phyloP scores from a whole-genome alignment of 805 yeast species.

The Metschnikowia sp. region DNA sequence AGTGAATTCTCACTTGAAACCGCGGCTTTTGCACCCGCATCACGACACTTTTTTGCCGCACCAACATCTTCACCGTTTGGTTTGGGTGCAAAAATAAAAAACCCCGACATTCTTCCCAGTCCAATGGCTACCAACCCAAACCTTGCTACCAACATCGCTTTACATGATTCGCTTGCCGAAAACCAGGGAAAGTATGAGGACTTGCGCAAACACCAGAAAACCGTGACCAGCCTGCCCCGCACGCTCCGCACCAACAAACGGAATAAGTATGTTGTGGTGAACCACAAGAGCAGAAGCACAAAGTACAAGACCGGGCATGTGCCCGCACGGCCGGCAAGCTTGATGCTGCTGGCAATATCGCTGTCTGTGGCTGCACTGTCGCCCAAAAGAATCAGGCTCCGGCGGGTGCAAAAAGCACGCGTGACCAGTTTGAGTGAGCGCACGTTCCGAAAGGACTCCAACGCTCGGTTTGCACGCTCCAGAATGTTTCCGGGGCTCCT shows the following conservation, averaged over 20 bases:
- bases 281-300: slow-evolving; percentile 1
- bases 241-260: slow-evolving; percentile 4
- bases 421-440: slow-evolving; percentile 6
- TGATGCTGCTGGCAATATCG: neutral
- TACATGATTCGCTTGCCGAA: slow-evolving; percentile 5
- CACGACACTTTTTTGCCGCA: too few species aligned
- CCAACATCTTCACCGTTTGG: neutral
- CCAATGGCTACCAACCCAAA: slow-evolving; percentile 11
- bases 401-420: neutral
- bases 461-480: neutral
- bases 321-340: slow-evolving; percentile 1
- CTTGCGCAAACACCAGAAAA: slow-evolving; percentile 6
- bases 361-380: neutral
- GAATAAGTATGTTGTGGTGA: slow-evolving; percentile 1
- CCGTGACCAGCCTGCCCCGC: slow-evolving; percentile 8
- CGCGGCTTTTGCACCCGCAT: too few species aligned
- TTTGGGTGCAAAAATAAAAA: slow-evolving; percentile 3
- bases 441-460: slow-evolving; percentile 4
- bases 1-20: too few species aligned
- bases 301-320: slow-evolving; percentile 12
- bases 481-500: neutral
- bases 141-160: slow-evolving; percentile 12
- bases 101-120: neutral
- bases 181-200: slow-evolving; percentile 8
- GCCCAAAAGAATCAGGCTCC: neutral